Base-by-base conservation (phyloP, 345 rosid species). In the Linum usitatissimum region DNA sequence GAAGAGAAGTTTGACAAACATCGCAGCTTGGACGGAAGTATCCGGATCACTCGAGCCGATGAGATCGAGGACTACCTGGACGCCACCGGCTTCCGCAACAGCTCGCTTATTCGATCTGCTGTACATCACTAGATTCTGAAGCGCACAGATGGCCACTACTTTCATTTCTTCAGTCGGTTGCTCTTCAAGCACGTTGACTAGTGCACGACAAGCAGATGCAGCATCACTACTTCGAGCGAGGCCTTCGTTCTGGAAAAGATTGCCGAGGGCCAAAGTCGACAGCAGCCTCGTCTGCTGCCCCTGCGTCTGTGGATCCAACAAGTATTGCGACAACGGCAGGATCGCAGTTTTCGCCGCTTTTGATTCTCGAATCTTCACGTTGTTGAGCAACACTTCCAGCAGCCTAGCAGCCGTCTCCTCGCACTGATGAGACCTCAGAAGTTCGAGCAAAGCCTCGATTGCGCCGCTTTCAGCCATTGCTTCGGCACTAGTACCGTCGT, bases 151-250 rank as follows among this genome's bases (percentile, higher is more conserved):
- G 6, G 96, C 97, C 10, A 94, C 99, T 64, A 94, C 95, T 84
- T 88, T 94, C 97, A 90, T 94, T 79, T 94, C 99, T 83, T 94
- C 99, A 19, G 99, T 86, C 36, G 97, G 97, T 71, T 94, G 99
- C 70, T 94, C 99, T 77, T 94, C 97, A 23, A 94, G 97, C 70
- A 94, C 91, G 67, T 88, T 94, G 54, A 94, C 97, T 30, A 94
- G 81, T 56, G 99, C 97, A 65, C 95, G 99, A 39, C 97, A 94
- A 75, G 99, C 97, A 55, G 91, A 85, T 66, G 85, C 91, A 48
- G 99, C 95, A 68, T 94, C 99, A 9, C 91, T 77, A 70, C 88
- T 90, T 80, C 95, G 84, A 72, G 99, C 95, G n/a, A 94, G 87
- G 64, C 83, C 79, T 74, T 90, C 99, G 42, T 90, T 90, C 77